phyloP scores from a whole-genome alignment of 169 alveolate genomes.

The Plasmodium vivax region DNA sequence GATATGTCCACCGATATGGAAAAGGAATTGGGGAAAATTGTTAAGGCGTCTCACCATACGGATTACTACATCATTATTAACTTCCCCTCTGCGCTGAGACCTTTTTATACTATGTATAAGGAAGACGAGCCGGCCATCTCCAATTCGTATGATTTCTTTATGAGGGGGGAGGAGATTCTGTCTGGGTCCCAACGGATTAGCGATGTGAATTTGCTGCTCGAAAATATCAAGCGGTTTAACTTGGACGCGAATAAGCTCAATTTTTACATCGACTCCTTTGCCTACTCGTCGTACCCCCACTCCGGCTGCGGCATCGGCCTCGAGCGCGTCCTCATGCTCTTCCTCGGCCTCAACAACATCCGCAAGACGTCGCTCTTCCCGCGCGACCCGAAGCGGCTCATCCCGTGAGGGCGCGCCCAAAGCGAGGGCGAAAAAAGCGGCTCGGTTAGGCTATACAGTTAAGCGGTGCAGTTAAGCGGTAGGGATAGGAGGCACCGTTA shows the following conservation, averaged over 20 bases:
- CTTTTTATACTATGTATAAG: slow-evolving; percentile 99
- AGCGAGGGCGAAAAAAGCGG: neutral
- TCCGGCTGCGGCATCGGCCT: slow-evolving; percentile 99
- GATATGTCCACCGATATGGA: slow-evolving; percentile 96
- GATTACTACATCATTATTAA: slow-evolving; percentile 97
- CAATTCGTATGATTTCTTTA: slow-evolving; percentile 98
- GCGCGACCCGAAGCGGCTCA: slow-evolving; percentile 98
- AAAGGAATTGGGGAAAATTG: slow-evolving; percentile 94
- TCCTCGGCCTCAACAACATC: slow-evolving; percentile 95
- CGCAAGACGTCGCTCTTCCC: slow-evolving; percentile 99
- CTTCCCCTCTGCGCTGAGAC: slow-evolving; percentile 97
- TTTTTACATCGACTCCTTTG: slow-evolving; percentile 96
- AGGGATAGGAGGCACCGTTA: neutral
- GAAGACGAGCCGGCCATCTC: slow-evolving; percentile 83
- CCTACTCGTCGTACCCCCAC: slow-evolving; percentile 98
- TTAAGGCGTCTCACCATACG: slow-evolving; percentile 95
- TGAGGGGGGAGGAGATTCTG: slow-evolving; percentile 99
- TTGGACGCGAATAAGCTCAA: slow-evolving; percentile 91
- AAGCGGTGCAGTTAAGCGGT: too few species aligned
- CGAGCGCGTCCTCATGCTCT: slow-evolving; percentile 99
- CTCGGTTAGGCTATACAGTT: neutral
- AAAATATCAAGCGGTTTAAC: slow-evolving; percentile 86
- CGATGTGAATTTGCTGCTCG: slow-evolving; percentile 93
- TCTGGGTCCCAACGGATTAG: slow-evolving; percentile 99
- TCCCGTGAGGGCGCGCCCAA: slow-evolving; percentile 94